Conservation (phyloP, 2,329 filamentous ascomycete species). For the Ophiocordyceps camponoti-floridani region DNA sequence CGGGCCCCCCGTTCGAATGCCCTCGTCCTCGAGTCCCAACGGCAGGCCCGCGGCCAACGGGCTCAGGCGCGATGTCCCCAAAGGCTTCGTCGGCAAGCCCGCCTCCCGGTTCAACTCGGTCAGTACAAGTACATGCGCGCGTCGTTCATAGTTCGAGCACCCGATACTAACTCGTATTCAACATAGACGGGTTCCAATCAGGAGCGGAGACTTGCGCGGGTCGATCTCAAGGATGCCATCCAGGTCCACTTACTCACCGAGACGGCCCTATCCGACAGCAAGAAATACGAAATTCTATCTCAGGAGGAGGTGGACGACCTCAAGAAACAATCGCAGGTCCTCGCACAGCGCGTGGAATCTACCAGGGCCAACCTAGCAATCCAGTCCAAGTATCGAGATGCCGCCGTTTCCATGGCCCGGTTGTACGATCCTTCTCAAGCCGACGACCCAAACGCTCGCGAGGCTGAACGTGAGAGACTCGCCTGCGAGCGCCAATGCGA, state of each 20-base stretch:
- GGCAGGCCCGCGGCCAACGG: conserved; percentile 37
- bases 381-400: conserved; percentile 88
- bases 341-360: conserved; percentile 64
- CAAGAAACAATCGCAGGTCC: conserved; percentile 65
- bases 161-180: neutral
- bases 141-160: neutral
- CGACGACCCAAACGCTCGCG: conserved; percentile 29
- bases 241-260: conserved; percentile 85
- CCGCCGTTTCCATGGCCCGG: conserved; percentile 68
- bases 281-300: conserved; percentile 66
- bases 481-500: conserved; percentile 69
- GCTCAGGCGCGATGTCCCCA: conserved; percentile 29
- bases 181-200: conserved; percentile 30
- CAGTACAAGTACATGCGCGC: conserved; percentile 16
- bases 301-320: conserved; percentile 82
- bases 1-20: conserved; percentile 12
- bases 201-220: conserved; percentile 34
- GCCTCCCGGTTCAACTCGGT: conserved; percentile 39
- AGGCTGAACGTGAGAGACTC: conserved; percentile 58
- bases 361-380: conserved; percentile 69
- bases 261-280: conserved; percentile 80
- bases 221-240: conserved; percentile 53
- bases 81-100: conserved; percentile 14
- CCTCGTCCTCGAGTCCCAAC: conserved; percentile 18
- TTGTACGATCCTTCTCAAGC: conserved; percentile 50